phyloP scores from a whole-genome alignment of 768 basidiomycete species.

The Candolleomyces efflorescens region DNA sequence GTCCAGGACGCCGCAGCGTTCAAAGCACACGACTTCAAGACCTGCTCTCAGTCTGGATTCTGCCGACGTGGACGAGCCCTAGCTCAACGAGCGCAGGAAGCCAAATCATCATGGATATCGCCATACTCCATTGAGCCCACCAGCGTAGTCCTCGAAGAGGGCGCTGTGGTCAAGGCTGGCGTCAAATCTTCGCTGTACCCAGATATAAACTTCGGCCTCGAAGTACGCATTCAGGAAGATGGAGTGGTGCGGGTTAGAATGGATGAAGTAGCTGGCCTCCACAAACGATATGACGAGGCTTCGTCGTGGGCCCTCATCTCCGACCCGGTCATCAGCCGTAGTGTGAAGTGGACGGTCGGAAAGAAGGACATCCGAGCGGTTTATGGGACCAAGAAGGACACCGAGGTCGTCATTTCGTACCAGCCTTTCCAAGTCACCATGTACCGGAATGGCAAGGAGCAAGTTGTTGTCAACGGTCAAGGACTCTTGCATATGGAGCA shows the following conservation, averaged over 20 bases:
- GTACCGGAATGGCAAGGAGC: conserved; percentile 68
- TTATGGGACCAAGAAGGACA: conserved; percentile 61
- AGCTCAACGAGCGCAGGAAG: conserved; percentile 62
- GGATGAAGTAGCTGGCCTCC: conserved; percentile 78
- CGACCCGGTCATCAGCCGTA: conserved; percentile 61
- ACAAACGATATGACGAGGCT: conserved; percentile 89
- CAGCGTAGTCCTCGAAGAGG: conserved; percentile 48
- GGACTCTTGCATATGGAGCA: conserved; percentile 98
- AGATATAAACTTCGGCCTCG: conserved; percentile 73
- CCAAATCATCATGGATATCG: conserved; percentile 64
- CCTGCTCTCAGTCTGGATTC: conserved; percentile 91
- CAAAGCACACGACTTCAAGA: conserved; percentile 89
- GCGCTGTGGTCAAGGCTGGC: conserved; percentile 66
- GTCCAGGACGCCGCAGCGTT: conserved; percentile 46
- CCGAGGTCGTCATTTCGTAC: conserved; percentile 67
- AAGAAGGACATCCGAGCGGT: conserved; percentile 59
- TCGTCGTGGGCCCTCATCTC: conserved; percentile 82
- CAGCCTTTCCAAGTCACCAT: conserved; percentile 74
- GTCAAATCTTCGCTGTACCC: conserved; percentile 83
- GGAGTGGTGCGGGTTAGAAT: conserved; percentile 90
- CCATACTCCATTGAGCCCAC: conserved; percentile 76
- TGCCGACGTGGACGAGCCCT: conserved; percentile 85
- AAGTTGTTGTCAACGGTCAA: conserved; percentile 85
- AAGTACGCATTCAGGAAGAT: conserved; percentile 81
- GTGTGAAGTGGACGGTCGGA: conserved; percentile 60